Evolutionary conservation across 345 rosid genomes (phyloP), one percentile per base, ranked within the genome.

Genomic region (Crucihimalaya himalaica): DNA sequence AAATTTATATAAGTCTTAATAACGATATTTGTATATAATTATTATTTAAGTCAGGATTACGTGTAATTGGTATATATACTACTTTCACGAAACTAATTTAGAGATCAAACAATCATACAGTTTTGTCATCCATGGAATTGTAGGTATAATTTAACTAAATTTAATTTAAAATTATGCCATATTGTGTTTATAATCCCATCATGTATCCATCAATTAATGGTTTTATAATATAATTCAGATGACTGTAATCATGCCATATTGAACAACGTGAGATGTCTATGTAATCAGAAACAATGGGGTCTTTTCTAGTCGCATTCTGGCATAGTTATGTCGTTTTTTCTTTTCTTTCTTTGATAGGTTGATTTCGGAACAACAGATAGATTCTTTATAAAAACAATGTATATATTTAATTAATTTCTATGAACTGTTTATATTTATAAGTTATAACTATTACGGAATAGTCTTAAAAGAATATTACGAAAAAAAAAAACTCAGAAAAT

Each of bases 261-360:
- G 9, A 68, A 69, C 42, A 76, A 69, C 79, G 53, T 76, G 75
- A 45, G 52, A 52, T 76, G 79, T 69, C 79, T 34, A 46, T 35
- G 59, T 45, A 69, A 76, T 76, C 12, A 62, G 79, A 63, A 76
- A 63, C 75, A 69, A 32, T 54, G 47, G 48, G 79, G 64, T 61
- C 70, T 54, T 76, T 42, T 45, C 52, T 54, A 43, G 65, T 69
- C 35, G 63, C 63, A 76, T 53, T 42, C 37, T 35, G 47, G 42
- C 55, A 53, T 20, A 40, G 55, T 37, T 19, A n/a, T 47, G 27
- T 48, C 45, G 34, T 66, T 10, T 43, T n/a, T 51, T 43, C 2
- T 5, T 15, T 42, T 61, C 7, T 60, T 25, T 25, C 54, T 53
- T 14, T 27, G 62, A 59, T 67, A 59, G 54, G 60, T 59, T 68